Percentiles rank a stretch among this genome's conserved stretches.
Conservation (phyloP, 1,284 basidiomycete species). For the Trichosporon asahii region DNA sequence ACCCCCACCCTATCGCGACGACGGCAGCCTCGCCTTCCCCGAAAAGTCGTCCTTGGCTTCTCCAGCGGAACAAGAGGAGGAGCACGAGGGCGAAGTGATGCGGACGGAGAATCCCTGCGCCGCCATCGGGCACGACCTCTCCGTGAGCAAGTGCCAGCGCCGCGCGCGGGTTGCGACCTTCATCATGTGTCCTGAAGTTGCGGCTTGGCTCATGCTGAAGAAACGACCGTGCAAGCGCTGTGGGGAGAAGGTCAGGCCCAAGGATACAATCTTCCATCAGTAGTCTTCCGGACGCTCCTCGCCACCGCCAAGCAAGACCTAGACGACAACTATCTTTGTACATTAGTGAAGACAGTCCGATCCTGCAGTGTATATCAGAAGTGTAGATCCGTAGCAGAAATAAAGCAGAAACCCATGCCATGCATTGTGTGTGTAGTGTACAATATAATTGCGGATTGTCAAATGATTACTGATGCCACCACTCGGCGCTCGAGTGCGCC, state of each 20-base stretch:
- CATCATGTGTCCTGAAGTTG: background rate
- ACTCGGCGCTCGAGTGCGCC: background rate
- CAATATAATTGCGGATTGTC: background rate
- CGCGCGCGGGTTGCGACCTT: background rate
- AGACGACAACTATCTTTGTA: too few species aligned
- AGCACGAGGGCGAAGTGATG: background rate
- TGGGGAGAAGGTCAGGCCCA: background rate
- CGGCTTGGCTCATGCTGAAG: background rate
- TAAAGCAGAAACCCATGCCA: background rate
- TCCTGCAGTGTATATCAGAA: too few species aligned
- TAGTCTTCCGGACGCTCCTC: background rate
- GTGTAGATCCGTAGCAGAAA: background rate
- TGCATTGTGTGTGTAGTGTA: slow-evolving; percentile 5
- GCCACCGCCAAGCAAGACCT: too few species aligned
- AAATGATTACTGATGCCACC: background rate
- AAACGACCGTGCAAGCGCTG: background rate
- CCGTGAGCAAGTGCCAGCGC: background rate
- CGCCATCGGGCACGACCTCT: background rate
- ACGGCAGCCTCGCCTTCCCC: background rate
- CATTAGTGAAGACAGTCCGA: too few species aligned
- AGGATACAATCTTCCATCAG: background rate
- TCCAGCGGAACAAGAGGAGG: background rate
- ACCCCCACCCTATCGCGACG: background rate
- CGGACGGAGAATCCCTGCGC: background rate
- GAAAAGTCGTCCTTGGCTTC: background rate